Evolutionary conservation across 441 rosid species (phyloP).

Genomic region (Brassica balearica): DNA sequence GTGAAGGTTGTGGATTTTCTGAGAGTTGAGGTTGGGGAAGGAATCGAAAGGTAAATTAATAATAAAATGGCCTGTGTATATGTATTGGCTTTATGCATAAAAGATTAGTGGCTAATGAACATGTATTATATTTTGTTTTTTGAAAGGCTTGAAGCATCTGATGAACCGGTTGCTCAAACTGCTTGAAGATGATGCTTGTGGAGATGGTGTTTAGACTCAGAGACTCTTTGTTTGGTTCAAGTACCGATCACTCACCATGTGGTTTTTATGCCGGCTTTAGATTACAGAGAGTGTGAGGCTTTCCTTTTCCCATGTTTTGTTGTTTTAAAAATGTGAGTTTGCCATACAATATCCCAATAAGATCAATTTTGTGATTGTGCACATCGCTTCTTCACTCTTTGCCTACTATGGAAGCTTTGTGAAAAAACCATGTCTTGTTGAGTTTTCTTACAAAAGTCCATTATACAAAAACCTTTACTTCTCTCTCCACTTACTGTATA

Average conservation of each 20-base stretch:
- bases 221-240: neutral
- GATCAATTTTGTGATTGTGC: constrained; percentile 24
- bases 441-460: neutral
- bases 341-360: constrained; percentile 15
- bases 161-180: constrained; percentile 77
- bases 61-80: neutral
- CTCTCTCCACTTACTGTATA: neutral
- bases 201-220: constrained; percentile 12
- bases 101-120: neutral
- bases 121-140: constrained; percentile 19
- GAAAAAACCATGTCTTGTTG: neutral
- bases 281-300: neutral
- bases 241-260: constrained; percentile 4
- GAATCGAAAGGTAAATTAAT: constrained; percentile 71
- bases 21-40: constrained; percentile 98
- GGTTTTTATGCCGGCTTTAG: neutral
- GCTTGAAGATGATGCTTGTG: constrained; percentile 47
- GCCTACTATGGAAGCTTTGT: neutral
- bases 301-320: constrained; percentile 13
- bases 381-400: constrained; percentile 3
- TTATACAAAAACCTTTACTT: neutral
- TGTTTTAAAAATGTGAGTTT: constrained; percentile 8
- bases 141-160: constrained; percentile 68
- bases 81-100: neutral
- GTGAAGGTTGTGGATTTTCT: too few species aligned